A percentile compares a stretch with the other conserved stretches of the same genome.
These are phyloP conservation scores for Malassezia cuniculi DNA, from an alignment of 1,284 basidiomycete genomes.

Conservation along the genomic window DNA sequence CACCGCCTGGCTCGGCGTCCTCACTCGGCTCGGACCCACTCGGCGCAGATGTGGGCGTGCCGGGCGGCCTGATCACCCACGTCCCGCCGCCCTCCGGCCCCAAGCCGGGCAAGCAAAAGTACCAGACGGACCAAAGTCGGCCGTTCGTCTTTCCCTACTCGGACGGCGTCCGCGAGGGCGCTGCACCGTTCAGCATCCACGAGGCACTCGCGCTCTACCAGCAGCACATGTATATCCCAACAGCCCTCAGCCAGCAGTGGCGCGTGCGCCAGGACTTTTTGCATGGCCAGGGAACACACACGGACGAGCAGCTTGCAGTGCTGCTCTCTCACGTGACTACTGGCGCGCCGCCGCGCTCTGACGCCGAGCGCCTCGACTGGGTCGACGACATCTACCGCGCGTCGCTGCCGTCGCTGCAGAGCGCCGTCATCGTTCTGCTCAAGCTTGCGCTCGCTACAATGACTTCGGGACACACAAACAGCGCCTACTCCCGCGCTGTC, in stretches of 20 bases:
- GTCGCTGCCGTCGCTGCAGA: conserved; percentile 34
- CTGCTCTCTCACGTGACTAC: conserved; percentile 5
- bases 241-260: conserved; percentile 87
- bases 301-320: conserved; percentile 29
- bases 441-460: conserved; percentile 41
- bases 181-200: conserved; percentile 76
- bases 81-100: conserved; percentile 73
- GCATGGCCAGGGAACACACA: conserved; percentile 17
- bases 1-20: conserved; percentile 72
- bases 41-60: too few species aligned
- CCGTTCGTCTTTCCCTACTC: conserved; percentile 96
- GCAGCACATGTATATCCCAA: conserved; percentile 76
- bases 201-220: conserved; percentile 85
- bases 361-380: conserved; percentile 31
- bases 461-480: conserved; percentile 37
- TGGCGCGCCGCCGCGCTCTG: conserved; percentile 9
- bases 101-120: conserved; percentile 95
- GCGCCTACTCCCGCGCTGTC: conserved; percentile 34
- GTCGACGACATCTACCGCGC: conserved; percentile 36
- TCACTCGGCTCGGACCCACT: too few species aligned
- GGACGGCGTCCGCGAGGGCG: conserved; percentile 39
- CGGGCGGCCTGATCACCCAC: too few species aligned
- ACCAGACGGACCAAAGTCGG: conserved; percentile 86
- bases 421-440: conserved; percentile 40
- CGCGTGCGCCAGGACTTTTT: conserved; percentile 26